Evolutionary conservation across 2,329 filamentous ascomycete genomes (phyloP).

Genomic region (Elsinoe australis): DNA sequence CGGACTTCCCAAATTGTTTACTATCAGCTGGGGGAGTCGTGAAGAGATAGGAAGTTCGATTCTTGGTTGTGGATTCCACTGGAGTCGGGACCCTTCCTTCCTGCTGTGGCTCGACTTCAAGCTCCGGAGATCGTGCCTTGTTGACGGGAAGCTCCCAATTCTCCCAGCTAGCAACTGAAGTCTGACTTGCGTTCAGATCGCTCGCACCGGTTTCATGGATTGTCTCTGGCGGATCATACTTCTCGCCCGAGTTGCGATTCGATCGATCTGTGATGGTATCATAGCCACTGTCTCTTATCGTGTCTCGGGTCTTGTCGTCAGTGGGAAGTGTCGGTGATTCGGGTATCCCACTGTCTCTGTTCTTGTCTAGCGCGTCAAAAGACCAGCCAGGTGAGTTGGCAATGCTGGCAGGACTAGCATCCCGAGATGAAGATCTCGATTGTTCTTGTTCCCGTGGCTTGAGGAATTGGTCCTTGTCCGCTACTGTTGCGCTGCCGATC

Average conservation of each 20-base stretch:
- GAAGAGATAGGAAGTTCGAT: slow-evolving; percentile 42
- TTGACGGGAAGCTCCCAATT: slow-evolving; percentile 16
- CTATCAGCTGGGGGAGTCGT: slow-evolving; percentile 33
- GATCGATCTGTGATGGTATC: slow-evolving; percentile 22
- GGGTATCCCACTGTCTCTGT: slow-evolving; percentile 41
- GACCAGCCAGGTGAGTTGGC: slow-evolving; percentile 31
- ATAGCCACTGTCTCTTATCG: slow-evolving; percentile 39
- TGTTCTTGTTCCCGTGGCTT: too few species aligned
- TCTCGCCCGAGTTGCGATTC: slow-evolving; percentile 14
- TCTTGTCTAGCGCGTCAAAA: slow-evolving; percentile 26
- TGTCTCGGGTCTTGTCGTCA: slow-evolving; percentile 26
- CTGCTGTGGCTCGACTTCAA: background rate
- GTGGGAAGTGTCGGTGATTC: slow-evolving; percentile 36
- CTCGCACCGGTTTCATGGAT: background rate
- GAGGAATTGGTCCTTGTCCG: too few species aligned
- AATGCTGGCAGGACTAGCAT: slow-evolving; percentile 3
- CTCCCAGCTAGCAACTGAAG: slow-evolving; percentile 15
- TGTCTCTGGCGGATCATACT: slow-evolving; percentile 8
- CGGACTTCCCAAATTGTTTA: background rate
- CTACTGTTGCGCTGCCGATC: background rate
- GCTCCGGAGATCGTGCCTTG: slow-evolving; percentile 4
- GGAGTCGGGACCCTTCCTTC: slow-evolving; percentile 29
- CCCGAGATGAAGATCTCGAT: background rate
- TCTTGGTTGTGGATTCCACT: slow-evolving; percentile 38
- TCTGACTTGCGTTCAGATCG: background rate